phyloP scores from a whole-genome alignment of 2,329 filamentous ascomycete genomes.

The Pseudomassariella vexata region DNA sequence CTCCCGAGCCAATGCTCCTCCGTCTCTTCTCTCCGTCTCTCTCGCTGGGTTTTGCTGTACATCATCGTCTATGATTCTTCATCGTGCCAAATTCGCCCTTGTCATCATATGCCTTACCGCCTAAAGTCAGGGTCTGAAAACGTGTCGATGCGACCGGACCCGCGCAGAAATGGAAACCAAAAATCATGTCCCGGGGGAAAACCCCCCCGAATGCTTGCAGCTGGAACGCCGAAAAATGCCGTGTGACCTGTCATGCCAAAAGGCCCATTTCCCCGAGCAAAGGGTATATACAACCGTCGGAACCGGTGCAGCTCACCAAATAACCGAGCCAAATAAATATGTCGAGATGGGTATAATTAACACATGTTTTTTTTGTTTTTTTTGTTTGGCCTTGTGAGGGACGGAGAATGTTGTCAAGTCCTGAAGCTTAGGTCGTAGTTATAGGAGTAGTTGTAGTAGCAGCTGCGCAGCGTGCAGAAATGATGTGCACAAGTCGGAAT shows the following conservation, averaged over 20 bases:
- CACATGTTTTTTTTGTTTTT: background rate
- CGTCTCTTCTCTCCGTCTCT: background rate
- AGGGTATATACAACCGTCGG: constrained; percentile 24
- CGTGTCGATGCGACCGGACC: constrained; percentile 1
- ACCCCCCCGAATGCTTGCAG: too few relatives aligned
- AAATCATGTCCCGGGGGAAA: too few relatives aligned
- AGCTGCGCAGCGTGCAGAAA: too few relatives aligned
- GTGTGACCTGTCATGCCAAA: constrained; percentile 16
- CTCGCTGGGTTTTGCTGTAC: background rate
- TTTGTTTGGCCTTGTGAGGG: background rate
- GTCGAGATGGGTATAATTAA: constrained; percentile 7
- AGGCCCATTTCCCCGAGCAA: constrained; percentile 21
- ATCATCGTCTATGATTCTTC: too few relatives aligned
- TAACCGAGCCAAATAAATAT: constrained; percentile 5
- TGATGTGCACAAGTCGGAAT: background rate
- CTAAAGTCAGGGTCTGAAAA: background rate
- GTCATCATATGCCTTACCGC: background rate
- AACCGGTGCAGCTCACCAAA: constrained; percentile 8
- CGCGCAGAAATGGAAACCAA: background rate
- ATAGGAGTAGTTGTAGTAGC: too few relatives aligned
- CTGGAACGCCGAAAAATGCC: constrained; percentile 23
- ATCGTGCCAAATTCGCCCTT: background rate
- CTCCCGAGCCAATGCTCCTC: background rate
- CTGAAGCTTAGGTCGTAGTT: too few relatives aligned
- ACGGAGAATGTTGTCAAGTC: too few relatives aligned